Evolutionary conservation across 108 stramenopile genomes (phyloP), one percentile per base, ranked within the genome.

Genomic region (Cyclostephanos tholiformis): DNA sequence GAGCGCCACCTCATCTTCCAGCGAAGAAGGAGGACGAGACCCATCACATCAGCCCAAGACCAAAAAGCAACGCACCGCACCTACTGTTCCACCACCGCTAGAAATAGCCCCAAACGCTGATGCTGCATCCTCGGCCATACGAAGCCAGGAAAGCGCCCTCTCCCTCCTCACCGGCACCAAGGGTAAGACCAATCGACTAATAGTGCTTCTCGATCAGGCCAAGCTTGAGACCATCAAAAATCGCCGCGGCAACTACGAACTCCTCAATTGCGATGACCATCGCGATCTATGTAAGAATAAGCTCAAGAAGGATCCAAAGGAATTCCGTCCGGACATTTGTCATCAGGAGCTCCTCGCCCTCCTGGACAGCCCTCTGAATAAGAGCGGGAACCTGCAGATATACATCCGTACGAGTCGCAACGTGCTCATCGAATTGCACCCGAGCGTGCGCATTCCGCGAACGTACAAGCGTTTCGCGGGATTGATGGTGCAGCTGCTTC

Each of bases 221-320:
- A 93, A 87, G 26, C 80, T 99, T 29, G 99, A 99, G 83, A 97
- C 96, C 16, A 96, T 99, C 41, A 98, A 98, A 77, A 99, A 97
- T 55, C 89, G 87, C 53, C 93, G 92, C 52, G 97, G 96, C 16
- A 84, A 95, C 44, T 98, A 95, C 77, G 95, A 97, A 83, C 86
- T 97, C 44, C 88, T 99, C 20, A 99, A 98, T 81, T 98, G 97
- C 75, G 99, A 99, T 74, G 99, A 99, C 73, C 99, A 99, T 75
- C 90, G 95, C 20, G 95, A 95, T 20, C 53, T 96, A 19, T 92
- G 91, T 73, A 93, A 92, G 48, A 94, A 91, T 76, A 97, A 98
- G 72, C 75, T 93, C 16, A 87, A 91, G 59, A 94, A 91, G 48
- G 96, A 99, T 84, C 98, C 97, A 19, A 90, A 92, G 69, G 83